Evolutionary conservation across 2,329 filamentous ascomycete genomes (phyloP), one percentile per base, ranked within the genome.

Genomic region (Beauveria medogensis): DNA sequence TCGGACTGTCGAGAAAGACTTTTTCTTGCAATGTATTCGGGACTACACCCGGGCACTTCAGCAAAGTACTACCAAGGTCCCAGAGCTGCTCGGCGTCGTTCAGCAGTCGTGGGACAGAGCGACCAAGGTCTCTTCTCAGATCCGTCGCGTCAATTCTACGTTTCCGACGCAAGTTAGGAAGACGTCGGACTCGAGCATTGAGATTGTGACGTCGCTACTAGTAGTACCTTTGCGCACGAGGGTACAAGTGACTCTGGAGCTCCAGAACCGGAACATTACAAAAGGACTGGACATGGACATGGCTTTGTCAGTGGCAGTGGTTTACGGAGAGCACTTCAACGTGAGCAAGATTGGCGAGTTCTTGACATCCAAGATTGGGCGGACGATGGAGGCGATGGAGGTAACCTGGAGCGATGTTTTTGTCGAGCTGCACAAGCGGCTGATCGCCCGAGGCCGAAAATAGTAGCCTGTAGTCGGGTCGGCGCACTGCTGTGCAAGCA

Each of bases 311-410:
- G 88, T 85, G 0, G 79, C 77, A 57, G 84, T 92, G 1, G 77
- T 91, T 2, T 94, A 94, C 70, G 90, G 90, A 0, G 89, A 93
- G 73, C 80, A 82, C 63, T 92, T 92, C 71, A 90, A 91, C 65
- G 84, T 86, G 65, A 82, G 78, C 55, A 92, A 90, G 73, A 87
- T 94, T 77, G 78, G 76, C n/a, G 88, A 91, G 60, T 92, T 89
- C 65, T 69, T 94, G 64, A 72, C 76, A 14, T 80, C 80, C 41
- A 70, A 69, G 79, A 81, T 70, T 75, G 87, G 68, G 73, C 78
- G 52, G 66, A 68, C n/a, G 72, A 63, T 71, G 61, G 64, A 71
- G 64, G 63, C 70, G 61, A 65, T 71, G 66, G 65, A 71, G 50
- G 74, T 76, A 63, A 69, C 70, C 16, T 88, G 85, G 85, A 79